Conservation (phyloP, 2,329 filamentous ascomycete species). For the Pseudophaeomoniella oleicola region DNA sequence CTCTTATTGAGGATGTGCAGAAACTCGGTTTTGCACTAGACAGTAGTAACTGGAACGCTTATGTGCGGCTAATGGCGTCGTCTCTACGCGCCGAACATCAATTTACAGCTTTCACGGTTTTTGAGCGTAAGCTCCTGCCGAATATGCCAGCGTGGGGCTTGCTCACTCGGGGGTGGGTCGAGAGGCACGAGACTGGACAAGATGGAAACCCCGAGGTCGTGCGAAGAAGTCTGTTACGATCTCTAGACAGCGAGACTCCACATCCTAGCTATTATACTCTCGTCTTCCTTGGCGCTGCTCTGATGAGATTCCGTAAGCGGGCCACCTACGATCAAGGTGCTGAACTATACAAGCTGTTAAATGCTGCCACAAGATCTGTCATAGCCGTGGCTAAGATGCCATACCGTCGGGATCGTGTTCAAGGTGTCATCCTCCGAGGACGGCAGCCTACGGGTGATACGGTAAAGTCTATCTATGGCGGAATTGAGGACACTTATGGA, state of each 20-base stretch:
- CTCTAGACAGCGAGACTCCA: not conserved
- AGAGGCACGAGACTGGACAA: not conserved
- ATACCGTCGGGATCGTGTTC: constrained; percentile 23
- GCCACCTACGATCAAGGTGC: not conserved
- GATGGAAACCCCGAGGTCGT: not conserved
- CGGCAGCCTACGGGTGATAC: constrained; percentile 14
- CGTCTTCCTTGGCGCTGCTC: not conserved
- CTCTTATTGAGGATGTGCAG: constrained; percentile 41
- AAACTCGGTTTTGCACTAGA: constrained; percentile 58
- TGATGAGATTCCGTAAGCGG: not conserved
- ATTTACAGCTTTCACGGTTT: constrained; percentile 50
- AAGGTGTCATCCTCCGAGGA: constrained; percentile 23
- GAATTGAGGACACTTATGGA: too few relatives aligned
- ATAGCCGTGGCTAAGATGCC: constrained; percentile 22
- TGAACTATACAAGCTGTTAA: not conserved
- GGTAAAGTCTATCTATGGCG: too few relatives aligned
- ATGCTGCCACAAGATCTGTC: constrained; percentile 12
- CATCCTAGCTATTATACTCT: not conserved
- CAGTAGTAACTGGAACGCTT: constrained; percentile 66
- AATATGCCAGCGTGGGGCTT: not conserved
- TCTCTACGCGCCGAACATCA: constrained; percentile 41
- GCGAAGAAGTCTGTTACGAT: not conserved
- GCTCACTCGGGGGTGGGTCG: not conserved
- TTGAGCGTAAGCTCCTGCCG: constrained; percentile 53
- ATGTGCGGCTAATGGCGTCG: constrained; percentile 52